These are phyloP conservation scores for Cystofilobasidium ferigula DNA, from an alignment of 768 basidiomycete genomes.

Conservation along the genomic window DNA sequence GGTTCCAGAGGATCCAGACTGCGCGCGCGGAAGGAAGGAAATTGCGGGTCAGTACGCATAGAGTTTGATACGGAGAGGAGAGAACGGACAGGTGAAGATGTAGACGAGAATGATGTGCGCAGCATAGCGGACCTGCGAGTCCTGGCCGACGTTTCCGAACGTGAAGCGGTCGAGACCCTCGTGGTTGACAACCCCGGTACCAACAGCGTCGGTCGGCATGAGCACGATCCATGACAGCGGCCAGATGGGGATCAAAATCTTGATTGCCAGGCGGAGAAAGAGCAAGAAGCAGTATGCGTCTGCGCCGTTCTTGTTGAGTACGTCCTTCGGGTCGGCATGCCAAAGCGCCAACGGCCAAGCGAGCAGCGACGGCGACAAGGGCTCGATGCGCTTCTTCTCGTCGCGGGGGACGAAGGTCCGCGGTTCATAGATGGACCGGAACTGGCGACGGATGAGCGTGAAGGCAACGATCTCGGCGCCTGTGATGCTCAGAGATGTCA, in stretches of 20 bases:
- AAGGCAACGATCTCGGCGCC: slow-evolving; percentile 66
- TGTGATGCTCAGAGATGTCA: too few species aligned
- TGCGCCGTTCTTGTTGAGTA: slow-evolving; percentile 55
- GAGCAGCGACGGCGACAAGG: slow-evolving; percentile 47
- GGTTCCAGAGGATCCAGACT: slow-evolving; percentile 80
- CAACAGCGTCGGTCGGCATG: slow-evolving; percentile 56
- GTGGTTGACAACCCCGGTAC: slow-evolving; percentile 44
- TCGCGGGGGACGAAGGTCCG: slow-evolving; percentile 57
- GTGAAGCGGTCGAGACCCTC: slow-evolving; percentile 59
- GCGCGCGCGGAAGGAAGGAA: neutral
- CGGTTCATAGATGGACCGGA: slow-evolving; percentile 82
- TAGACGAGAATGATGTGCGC: slow-evolving; percentile 70
- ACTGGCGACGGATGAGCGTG: slow-evolving; percentile 70
- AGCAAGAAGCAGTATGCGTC: slow-evolving; percentile 92
- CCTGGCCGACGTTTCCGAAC: slow-evolving; percentile 60
- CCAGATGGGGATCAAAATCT: slow-evolving; percentile 83
- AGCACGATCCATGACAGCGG: slow-evolving; percentile 74
- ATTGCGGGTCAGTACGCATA: neutral
- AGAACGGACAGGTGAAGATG: slow-evolving; percentile 58
- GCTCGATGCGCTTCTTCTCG: slow-evolving; percentile 48
- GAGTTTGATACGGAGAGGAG: neutral
- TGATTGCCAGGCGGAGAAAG: slow-evolving; percentile 71
- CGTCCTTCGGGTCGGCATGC: slow-evolving; percentile 44
- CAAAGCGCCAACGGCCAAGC: slow-evolving; percentile 59
- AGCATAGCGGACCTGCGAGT: slow-evolving; percentile 52